Evolutionary conservation across 495 filamentous ascomycete species (phyloP).

Genomic region (Polyplosphaeria fusca): DNA sequence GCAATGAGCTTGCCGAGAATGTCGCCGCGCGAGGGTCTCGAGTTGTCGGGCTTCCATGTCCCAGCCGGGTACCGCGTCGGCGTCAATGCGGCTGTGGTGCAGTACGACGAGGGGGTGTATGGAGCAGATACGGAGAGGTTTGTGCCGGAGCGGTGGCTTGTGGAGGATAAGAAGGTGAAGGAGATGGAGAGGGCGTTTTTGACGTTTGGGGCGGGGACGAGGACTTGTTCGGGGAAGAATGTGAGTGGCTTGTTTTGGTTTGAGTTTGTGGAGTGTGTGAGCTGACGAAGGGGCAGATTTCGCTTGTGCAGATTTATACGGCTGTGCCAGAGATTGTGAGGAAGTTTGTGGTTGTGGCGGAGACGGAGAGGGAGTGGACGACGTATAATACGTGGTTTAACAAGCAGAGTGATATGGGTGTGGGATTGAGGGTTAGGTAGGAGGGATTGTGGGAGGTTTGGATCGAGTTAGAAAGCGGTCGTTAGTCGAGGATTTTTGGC

Average conservation of each 20-base stretch:
- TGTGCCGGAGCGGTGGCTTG: slow-evolving; percentile 55
- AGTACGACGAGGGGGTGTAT: slow-evolving; percentile 55
- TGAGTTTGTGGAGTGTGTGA: no score
- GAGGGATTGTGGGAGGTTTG: no score
- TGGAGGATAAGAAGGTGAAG: not conserved
- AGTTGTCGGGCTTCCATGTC: slow-evolving; percentile 45
- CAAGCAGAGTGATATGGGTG: no score
- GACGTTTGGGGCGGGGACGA: not conserved
- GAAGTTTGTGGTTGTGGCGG: no score
- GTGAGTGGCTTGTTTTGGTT: not conserved
- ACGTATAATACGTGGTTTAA: no score
- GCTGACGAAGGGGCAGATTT: no score
- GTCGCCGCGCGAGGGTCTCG: slow-evolving; percentile 51
- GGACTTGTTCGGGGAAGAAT: not conserved
- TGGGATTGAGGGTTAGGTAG: no score
- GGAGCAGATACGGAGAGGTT: slow-evolving; percentile 54
- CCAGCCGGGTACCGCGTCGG: slow-evolving; percentile 53
- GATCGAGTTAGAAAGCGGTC: no score
- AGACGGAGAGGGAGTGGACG: no score
- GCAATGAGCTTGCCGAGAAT: slow-evolving; percentile 43
- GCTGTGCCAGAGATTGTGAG: no score
- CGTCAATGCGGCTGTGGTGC: slow-evolving; percentile 44
- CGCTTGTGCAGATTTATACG: no score
- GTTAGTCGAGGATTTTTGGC: no score
- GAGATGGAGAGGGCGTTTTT: not conserved